phyloP scores from a whole-genome alignment of 2,329 filamentous ascomycete genomes.

The Penicillium polonicum region DNA sequence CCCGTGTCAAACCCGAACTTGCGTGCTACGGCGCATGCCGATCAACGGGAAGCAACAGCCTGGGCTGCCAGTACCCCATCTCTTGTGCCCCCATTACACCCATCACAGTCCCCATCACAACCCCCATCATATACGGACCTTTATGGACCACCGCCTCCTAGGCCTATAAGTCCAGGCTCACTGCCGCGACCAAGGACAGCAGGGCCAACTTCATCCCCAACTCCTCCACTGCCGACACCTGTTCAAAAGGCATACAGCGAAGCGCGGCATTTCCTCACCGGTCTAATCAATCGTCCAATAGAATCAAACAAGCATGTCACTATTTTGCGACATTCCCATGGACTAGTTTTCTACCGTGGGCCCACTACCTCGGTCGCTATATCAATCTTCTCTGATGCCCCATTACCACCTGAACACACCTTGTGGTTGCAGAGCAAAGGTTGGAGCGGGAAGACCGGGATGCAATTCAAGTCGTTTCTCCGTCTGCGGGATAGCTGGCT shows the following conservation, averaged over 20 bases:
- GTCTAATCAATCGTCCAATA: slow-evolving; percentile 61
- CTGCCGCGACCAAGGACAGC: slow-evolving; percentile 17
- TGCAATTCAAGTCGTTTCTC: slow-evolving; percentile 63
- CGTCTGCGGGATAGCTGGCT: slow-evolving; percentile 62
- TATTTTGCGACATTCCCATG: slow-evolving; percentile 65
- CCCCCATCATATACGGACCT: slow-evolving; percentile 24
- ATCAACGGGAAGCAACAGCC: slow-evolving; percentile 8
- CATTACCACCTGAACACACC: slow-evolving; percentile 57
- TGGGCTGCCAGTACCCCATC: slow-evolving; percentile 12
- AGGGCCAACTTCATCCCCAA: slow-evolving; percentile 6
- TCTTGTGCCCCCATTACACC: slow-evolving; percentile 5
- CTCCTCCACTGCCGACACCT: slow-evolving; percentile 15
- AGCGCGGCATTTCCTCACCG: slow-evolving; percentile 64
- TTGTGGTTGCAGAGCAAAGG: slow-evolving; percentile 69
- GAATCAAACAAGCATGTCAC: slow-evolving; percentile 66
- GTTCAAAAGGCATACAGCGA: slow-evolving; percentile 47
- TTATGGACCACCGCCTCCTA: slow-evolving; percentile 12
- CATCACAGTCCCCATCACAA: not conserved
- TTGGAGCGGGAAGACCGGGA: slow-evolving; percentile 66
- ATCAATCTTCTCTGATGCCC: slow-evolving; percentile 61
- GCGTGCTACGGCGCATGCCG: slow-evolving; percentile 16
- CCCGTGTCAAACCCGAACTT: slow-evolving; percentile 27
- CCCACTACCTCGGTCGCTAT: slow-evolving; percentile 63
- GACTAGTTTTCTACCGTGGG: slow-evolving; percentile 65
- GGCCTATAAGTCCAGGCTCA: not conserved